Conservation (phyloP, 768 basidiomycete species). For the Cystoderma amianthinum region DNA sequence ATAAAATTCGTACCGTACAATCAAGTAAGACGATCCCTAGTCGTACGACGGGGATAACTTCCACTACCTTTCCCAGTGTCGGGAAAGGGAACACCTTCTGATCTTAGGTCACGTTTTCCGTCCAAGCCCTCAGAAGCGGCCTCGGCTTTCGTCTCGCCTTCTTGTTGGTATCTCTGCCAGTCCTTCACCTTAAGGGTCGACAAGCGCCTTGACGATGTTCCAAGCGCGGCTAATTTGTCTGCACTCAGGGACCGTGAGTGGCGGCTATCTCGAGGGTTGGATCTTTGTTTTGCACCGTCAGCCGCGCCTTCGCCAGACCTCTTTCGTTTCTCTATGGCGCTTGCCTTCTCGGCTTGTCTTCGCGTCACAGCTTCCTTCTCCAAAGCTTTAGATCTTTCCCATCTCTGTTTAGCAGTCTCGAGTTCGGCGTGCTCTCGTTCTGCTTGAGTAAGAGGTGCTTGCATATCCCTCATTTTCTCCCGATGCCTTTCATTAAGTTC, state of each 20-base stretch:
- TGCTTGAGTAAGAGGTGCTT: conserved; percentile 77
- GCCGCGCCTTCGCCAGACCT: conserved; percentile 38
- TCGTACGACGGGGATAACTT: conserved; percentile 19
- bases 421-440: conserved; percentile 73
- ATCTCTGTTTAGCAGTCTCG: conserved; percentile 68
- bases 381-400: conserved; percentile 70
- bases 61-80: conserved; percentile 21
- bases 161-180: conserved; percentile 72
- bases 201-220: conserved; percentile 49
- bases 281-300: conserved; percentile 27
- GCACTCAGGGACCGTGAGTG: conserved; percentile 56
- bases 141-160: conserved; percentile 21
- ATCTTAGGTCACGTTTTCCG: conserved; percentile 25
- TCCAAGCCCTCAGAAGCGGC: conserved; percentile 14
- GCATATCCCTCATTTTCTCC: conserved; percentile 75
- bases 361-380: conserved; percentile 72
- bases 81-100: conserved; percentile 53
- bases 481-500: conserved; percentile 83
- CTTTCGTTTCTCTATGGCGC: conserved; percentile 46
- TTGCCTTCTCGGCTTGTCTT: conserved; percentile 66
- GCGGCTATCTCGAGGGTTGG: conserved; percentile 26
- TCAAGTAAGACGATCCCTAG: conserved; percentile 29
- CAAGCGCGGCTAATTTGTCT: conserved; percentile 44
- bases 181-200: conserved; percentile 81
- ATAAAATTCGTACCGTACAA: no score